Base-by-base conservation (phyloP, 805 yeast species). In the Starmerella khaoyaiensis region DNA sequence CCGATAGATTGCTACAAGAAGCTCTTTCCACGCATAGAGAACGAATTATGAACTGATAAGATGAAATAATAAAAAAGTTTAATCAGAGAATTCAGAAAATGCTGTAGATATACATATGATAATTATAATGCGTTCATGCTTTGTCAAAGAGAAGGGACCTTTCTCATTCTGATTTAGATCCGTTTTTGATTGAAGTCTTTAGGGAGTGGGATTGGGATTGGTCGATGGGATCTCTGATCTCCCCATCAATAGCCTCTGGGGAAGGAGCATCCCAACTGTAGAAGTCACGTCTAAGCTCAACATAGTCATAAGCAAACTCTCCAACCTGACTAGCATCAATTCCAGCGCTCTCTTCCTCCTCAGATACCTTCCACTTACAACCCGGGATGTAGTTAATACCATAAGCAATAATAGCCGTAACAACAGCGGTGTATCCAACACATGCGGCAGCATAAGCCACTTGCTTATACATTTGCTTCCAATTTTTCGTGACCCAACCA, bases 221-320 rank as follows among this genome's bases (percentile, higher is more conserved):
- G n/a, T n/a, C n/a, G n/a, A n/a, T n/a, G n/a, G n/a, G n/a, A n/a
- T n/a, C n/a, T n/a, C n/a, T n/a, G n/a, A n/a, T n/a, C n/a, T n/a
- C n/a, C n/a, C 33, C 28, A 4, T n/a, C 26, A 5, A 25, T n/a
- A 4, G 28, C 19, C 8, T 37, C 46, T 9, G 48, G 35, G 5
- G 46, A 32, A 9, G 64, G 63, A 2, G 62, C 56, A n/a, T 54
- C 45, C 67, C 68, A 63, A 19, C 65, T 61, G 25, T 59, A 52
- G 46, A 55, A 87, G 62, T 86, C 94, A 57, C 97, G 72, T 60
- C 97, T 74, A 11, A 87, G 93, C 64, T 87, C 98, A 40, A 87
- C 95, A 56, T 84, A 87, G 60, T 87, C 97, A 58, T 87, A 87
- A n/a, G 97, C 97, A 61, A 86, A 87, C 61, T 87, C 98, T 35